Conservation (phyloP, 148 eudicot genomes). For the Amaranthus hypochondriacus region DNA sequence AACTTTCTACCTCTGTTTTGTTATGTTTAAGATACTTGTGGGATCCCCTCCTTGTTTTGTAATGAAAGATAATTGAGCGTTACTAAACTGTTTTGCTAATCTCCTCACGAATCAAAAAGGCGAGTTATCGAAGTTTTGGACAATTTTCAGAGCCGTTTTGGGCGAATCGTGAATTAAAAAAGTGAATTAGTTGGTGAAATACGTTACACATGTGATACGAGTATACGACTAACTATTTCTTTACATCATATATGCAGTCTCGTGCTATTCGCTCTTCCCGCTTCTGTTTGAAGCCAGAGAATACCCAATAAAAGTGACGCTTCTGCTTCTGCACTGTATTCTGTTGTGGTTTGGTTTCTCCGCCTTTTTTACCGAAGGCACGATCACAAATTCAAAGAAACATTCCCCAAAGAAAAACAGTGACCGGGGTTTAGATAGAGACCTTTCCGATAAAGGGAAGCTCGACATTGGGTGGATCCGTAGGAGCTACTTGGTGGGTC, state of each 20-base stretch:
- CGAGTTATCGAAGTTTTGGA: too few species aligned
- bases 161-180: too few species aligned
- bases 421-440: conserved; percentile 16
- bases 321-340: conserved; percentile 50
- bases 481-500: conserved; percentile 61
- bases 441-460: conserved; percentile 14
- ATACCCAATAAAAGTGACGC: conserved; percentile 71
- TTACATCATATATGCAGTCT: conserved; percentile 46
- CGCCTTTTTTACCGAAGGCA: conserved; percentile 32
- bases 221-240: background rate
- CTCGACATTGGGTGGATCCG: conserved; percentile 49
- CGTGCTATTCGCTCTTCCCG: conserved; percentile 91
- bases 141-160: too few species aligned
- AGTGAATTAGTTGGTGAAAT: too few species aligned
- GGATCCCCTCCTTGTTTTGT: background rate
- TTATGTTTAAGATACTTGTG: background rate
- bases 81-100: too few species aligned
- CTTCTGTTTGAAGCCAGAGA: conserved; percentile 86
- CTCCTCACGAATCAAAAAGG: too few species aligned
- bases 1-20: background rate
- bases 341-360: conserved; percentile 69
- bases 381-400: conserved; percentile 24
- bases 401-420: conserved; percentile 14
- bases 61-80: too few species aligned
- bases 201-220: too few species aligned